Conservation (phyloP, 257 asterid genomes). For the Przewalskia tangutica region DNA sequence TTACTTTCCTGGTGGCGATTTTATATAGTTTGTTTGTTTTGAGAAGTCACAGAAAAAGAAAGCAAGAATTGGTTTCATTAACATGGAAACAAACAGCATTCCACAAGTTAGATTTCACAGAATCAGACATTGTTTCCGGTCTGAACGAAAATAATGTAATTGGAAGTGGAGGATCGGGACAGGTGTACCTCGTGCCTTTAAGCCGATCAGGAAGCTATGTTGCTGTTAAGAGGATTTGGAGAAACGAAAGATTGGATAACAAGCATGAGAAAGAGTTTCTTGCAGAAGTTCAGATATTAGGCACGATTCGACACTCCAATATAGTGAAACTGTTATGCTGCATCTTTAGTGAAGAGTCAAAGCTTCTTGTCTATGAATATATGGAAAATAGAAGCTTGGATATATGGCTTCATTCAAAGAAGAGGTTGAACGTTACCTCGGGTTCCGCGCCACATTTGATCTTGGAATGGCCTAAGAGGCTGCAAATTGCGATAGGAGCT, state of each 20-base stretch:
- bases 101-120: slow-evolving; percentile 62
- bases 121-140: slow-evolving; percentile 38
- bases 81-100: slow-evolving; percentile 75
- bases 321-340: slow-evolving; percentile 75
- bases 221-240: slow-evolving; percentile 74
- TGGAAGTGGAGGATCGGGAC: slow-evolving; percentile 87
- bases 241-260: slow-evolving; percentile 30
- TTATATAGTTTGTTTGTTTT: slow-evolving; percentile 32
- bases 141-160: slow-evolving; percentile 44
- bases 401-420: slow-evolving; percentile 55
- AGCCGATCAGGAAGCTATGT: slow-evolving; percentile 31
- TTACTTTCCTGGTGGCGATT: slow-evolving; percentile 26
- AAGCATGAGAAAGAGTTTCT: slow-evolving; percentile 52
- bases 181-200: slow-evolving; percentile 58
- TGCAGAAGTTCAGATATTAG: slow-evolving; percentile 63
- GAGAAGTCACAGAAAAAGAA: slow-evolving; percentile 34
- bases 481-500: slow-evolving; percentile 29
- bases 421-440: slow-evolving; percentile 11
- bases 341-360: slow-evolving; percentile 44
- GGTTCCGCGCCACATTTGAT: slow-evolving; percentile 28
- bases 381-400: slow-evolving; percentile 78
- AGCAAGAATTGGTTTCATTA: slow-evolving; percentile 16
- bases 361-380: slow-evolving; percentile 69
- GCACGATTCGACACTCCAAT: slow-evolving; percentile 61
- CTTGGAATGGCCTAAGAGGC: slow-evolving; percentile 31